Base-by-base conservation (phyloP, 495 filamentous ascomycete species). In the Talaromyces ruber region DNA sequence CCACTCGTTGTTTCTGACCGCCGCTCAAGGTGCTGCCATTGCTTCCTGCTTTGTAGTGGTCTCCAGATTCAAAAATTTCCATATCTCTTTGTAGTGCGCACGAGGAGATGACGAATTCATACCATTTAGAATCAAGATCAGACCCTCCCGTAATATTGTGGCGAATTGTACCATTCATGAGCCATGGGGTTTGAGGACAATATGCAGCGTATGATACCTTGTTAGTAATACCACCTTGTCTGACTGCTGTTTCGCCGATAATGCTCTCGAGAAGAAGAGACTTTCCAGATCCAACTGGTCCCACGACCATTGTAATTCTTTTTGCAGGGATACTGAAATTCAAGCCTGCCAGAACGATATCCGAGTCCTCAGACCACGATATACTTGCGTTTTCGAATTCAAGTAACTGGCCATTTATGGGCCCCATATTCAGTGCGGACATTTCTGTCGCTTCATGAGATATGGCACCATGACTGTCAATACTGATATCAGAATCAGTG, bases 1-100 rank as follows among this genome's bases (percentile, higher is more conserved):
- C 34, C 14, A 0, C 79, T 78, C 4, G 75, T 60, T 6, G 64
- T 51, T 21, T 84, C 63, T 90, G 87, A 0, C 87, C 88, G 6
- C 87, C 87, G 64, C 82, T 85, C 6, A 91, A 74, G 2, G 78
- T 74, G 58, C 86, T 79, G 0, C 87, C 88, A 59, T 83, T 82
- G 70, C 79, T 85, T 9, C 86, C 88, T 62, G 87, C 78, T 1
- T 77, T 66, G 8, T 85, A 88, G 26, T 78, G 68, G 63, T 89
- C 84, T 0, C 81, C 83, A n/a, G 74, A 67, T 3, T 83, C 79
- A 21, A 88, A 70, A 11, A 75, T 76, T 47, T 70, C 70, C 50
- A 88, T 68, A 67, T 88, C 86, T 39, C 76, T 71, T 3, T 74
- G 74, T 11, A 92, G 74, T 51, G 79, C 77, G 65, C 86, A 88